Percentiles rank a stretch among this genome's conserved stretches.
Conservation (phyloP, 768 basidiomycete genomes). For the Mrakia hoshinonis region DNA sequence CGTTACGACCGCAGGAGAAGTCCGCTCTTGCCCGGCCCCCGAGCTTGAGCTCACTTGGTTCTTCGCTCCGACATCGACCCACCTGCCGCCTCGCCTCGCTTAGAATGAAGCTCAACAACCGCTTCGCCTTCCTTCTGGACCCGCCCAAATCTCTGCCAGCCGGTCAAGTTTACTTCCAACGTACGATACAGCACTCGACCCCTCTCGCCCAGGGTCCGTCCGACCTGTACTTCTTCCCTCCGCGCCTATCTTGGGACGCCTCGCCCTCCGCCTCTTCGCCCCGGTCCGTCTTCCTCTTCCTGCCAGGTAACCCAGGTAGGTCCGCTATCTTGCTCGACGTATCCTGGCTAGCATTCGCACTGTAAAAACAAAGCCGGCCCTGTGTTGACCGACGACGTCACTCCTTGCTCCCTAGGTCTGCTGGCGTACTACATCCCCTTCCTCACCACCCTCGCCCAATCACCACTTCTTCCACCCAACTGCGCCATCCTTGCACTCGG, state of each 20-base stretch:
- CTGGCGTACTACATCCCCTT: slow-evolving; percentile 61
- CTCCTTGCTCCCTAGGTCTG: slow-evolving; percentile 46
- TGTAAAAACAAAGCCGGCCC: neutral
- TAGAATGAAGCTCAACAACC: neutral
- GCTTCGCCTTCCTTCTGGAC: neutral
- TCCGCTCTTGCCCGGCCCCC: too few species aligned
- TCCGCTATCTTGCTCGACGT: neutral
- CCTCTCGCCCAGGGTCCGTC: neutral
- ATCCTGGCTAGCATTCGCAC: neutral
- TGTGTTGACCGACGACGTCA: too few species aligned
- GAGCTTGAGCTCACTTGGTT: too few species aligned
- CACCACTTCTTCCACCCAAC: slow-evolving; percentile 49
- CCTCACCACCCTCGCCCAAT: slow-evolving; percentile 43
- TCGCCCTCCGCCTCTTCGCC: neutral
- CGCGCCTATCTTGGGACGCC: neutral
- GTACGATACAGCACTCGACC: neutral
- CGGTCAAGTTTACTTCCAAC: neutral
- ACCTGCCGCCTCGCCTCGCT: too few species aligned
- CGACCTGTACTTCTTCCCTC: slow-evolving; percentile 4
- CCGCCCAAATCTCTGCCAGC: neutral
- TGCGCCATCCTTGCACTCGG: slow-evolving; percentile 45
- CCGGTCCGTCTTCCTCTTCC: slow-evolving; percentile 2
- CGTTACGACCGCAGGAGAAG: too few species aligned
- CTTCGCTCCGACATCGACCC: too few species aligned
- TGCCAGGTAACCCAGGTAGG: neutral